A percentile compares a stretch with the other conserved stretches of the same genome.
These are phyloP conservation scores for Aspergillus cejpii DNA, from an alignment of 2,329 filamentous ascomycete species.

Conservation along the genomic window DNA sequence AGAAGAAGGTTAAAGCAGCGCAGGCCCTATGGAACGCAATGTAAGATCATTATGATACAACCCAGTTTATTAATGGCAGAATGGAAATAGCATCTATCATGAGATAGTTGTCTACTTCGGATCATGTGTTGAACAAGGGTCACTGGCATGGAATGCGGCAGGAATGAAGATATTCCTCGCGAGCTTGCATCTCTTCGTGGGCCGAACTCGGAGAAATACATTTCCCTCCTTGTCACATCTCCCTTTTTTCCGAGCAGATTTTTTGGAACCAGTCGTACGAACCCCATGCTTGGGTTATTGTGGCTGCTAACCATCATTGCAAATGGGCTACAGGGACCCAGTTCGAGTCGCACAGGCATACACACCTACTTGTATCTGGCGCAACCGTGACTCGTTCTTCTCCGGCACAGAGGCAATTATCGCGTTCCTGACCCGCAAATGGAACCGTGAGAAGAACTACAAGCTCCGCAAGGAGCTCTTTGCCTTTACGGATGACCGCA, in stretches of 20 bases:
- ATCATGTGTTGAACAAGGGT: no score
- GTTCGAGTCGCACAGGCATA: conserved; percentile 63
- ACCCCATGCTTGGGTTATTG: neutral
- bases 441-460: conserved; percentile 65
- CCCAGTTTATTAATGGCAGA: neutral
- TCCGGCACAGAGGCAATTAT: conserved; percentile 61
- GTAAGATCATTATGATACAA: conserved; percentile 40
- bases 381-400: conserved; percentile 67
- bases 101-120: neutral
- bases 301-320: conserved; percentile 1
- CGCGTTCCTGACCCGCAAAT: conserved; percentile 64
- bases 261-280: neutral
- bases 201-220: no score
- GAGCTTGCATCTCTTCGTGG: no score
- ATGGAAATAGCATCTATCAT: neutral
- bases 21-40: conserved; percentile 77
- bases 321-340: conserved; percentile 51
- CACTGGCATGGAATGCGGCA: no score
- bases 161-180: no score
- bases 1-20: conserved; percentile 71
- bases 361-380: conserved; percentile 70
- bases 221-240: no score
- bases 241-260: neutral
- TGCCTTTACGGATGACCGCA: conserved; percentile 65
- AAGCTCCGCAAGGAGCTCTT: conserved; percentile 77